phyloP scores from a whole-genome alignment of 352 stramenopile genomes.

The Paralagenidium karlingii region DNA sequence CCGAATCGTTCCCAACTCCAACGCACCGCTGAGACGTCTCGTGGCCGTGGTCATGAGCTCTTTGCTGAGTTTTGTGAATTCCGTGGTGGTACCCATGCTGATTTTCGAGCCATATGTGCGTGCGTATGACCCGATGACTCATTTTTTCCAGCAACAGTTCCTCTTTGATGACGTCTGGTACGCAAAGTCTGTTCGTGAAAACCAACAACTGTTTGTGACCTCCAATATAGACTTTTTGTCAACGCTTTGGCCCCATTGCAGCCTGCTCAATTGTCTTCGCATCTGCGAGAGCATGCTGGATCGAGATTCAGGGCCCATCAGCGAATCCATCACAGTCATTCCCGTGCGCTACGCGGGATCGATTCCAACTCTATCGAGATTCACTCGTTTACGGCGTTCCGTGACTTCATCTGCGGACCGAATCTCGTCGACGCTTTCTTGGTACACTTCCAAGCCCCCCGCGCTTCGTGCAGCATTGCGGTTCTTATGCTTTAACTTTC shows the following conservation, averaged over 20 bases:
- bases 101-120: slow-evolving; percentile 18
- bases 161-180: slow-evolving; percentile 31
- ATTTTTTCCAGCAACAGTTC: slow-evolving; percentile 15
- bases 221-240: slow-evolving; percentile 7
- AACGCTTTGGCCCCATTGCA: slow-evolving; percentile 10
- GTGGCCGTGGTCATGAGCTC: no score
- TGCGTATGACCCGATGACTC: slow-evolving; percentile 13
- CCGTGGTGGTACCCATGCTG: slow-evolving; percentile 17
- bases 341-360: neutral
- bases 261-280: slow-evolving; percentile 8
- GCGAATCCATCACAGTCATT: neutral
- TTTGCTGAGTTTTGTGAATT: slow-evolving; percentile 9
- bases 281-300: neutral
- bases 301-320: neutral
- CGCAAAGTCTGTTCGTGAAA: slow-evolving; percentile 20
- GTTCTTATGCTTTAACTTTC: no score
- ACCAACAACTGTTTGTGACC: slow-evolving; percentile 9
- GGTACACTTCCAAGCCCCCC: no score
- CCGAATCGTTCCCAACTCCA: no score
- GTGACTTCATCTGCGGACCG: no score
- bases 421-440: no score
- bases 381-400: no score
- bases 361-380: neutral
- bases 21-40: no score
- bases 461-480: no score